A percentile compares a stretch with the other conserved stretches of the same genome.
Conservation (phyloP, 768 basidiomycete species). For the Gloeostereum incarnatum region DNA sequence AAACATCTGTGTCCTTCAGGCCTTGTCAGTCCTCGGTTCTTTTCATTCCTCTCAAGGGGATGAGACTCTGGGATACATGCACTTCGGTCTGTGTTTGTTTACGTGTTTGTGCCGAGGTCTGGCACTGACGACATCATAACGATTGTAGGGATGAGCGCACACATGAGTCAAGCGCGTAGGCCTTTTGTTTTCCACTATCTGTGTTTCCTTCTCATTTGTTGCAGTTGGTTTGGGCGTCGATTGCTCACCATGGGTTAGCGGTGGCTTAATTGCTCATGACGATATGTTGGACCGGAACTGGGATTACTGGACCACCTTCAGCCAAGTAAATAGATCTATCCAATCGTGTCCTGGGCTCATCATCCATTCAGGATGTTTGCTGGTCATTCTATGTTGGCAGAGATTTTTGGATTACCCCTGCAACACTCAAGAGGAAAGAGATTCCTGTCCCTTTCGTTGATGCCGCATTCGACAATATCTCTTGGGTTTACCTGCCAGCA, state of each 20-base stretch:
- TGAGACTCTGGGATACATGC: constrained; percentile 10
- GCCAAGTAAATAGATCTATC: constrained; percentile 10
- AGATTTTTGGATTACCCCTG: constrained; percentile 22
- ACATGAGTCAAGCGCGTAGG: constrained; percentile 31
- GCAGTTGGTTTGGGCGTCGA: constrained; percentile 30
- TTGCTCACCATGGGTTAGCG: constrained; percentile 25
- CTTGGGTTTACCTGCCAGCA: constrained; percentile 20
- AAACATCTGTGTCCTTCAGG: constrained; percentile 13
- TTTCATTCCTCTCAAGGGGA: constrained; percentile 11
- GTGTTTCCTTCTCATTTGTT: neutral
- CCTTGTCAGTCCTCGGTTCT: constrained; percentile 11
- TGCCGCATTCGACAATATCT: constrained; percentile 19
- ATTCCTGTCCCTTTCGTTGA: constrained; percentile 25
- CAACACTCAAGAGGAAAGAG: constrained; percentile 9
- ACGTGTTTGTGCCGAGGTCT: too few relatives aligned
- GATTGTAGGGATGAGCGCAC: constrained; percentile 22
- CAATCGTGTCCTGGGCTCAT: neutral
- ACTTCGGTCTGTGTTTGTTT: too few relatives aligned
- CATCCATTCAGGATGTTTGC: constrained; percentile 20
- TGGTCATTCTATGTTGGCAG: constrained; percentile 37
- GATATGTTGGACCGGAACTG: constrained; percentile 29
- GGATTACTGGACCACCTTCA: constrained; percentile 30
- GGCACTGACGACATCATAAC: too few relatives aligned
- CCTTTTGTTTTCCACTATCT: neutral
- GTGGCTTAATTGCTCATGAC: constrained; percentile 22